Conservation (phyloP, 345 rosid species). For the Gossypium raimondii region DNA sequence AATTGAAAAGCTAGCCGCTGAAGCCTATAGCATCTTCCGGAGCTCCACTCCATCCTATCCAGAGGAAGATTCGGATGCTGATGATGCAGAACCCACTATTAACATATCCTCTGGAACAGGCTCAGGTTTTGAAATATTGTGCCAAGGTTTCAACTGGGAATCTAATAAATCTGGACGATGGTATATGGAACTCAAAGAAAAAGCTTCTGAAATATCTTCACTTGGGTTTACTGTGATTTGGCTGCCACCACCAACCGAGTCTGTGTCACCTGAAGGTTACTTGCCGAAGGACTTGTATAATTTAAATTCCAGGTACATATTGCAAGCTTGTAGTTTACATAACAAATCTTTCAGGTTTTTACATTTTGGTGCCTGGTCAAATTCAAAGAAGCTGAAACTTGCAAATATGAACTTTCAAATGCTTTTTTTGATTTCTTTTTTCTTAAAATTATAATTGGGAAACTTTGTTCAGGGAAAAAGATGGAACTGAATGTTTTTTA, state of each 20-base stretch:
- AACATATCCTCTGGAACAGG: conserved; percentile 74
- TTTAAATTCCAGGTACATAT: conserved; percentile 74
- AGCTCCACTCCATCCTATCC: conserved; percentile 56
- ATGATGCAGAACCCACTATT: conserved; percentile 35
- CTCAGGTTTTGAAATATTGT: conserved; percentile 77
- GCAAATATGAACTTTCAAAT: not conserved
- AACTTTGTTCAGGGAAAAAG: not conserved
- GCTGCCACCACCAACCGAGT: conserved; percentile 97
- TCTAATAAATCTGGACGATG: conserved; percentile 87
- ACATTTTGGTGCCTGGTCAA: not conserved
- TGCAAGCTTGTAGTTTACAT: conserved; percentile 1
- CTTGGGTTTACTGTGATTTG: conserved; percentile 86
- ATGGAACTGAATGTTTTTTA: not conserved
- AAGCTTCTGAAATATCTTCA: conserved; percentile 62
- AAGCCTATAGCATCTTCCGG: conserved; percentile 93
- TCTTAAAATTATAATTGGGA: not conserved
- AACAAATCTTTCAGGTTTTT: not conserved
- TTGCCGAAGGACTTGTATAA: conserved; percentile 93
- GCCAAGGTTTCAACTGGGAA: conserved; percentile 98
- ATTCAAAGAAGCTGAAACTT: conserved; percentile 3
- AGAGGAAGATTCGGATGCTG: conserved; percentile 46
- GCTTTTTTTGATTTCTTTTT: not conserved
- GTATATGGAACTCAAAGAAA: conserved; percentile 73
- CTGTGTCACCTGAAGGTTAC: conserved; percentile 98
- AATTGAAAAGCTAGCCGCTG: conserved; percentile 95